These are phyloP conservation scores for Geosmithia flava DNA, from an alignment of 2,329 filamentous ascomycete species.

Conservation along the genomic window DNA sequence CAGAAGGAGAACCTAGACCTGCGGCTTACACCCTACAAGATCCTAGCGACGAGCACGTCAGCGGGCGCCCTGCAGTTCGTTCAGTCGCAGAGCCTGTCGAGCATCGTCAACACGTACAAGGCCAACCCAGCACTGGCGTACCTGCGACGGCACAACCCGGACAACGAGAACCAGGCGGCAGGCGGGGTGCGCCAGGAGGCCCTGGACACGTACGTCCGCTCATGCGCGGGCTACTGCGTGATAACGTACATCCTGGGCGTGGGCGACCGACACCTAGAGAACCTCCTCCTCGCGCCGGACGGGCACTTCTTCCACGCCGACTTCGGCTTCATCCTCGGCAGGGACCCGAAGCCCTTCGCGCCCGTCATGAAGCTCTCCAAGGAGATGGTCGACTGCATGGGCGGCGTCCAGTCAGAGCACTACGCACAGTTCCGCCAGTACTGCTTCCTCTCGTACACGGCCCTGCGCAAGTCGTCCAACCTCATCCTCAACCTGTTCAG, in stretches of 20 bases:
- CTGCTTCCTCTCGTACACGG: slow-evolving; percentile 88
- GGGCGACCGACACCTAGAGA: slow-evolving; percentile 90
- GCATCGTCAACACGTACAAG: slow-evolving; percentile 73
- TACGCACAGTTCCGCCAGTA: slow-evolving; percentile 90
- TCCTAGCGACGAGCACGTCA: slow-evolving; percentile 80
- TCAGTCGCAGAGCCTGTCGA: slow-evolving; percentile 71
- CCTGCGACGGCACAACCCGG: slow-evolving; percentile 79
- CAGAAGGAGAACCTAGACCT: slow-evolving; percentile 94
- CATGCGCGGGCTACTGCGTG: slow-evolving; percentile 94
- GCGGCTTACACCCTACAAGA: slow-evolving; percentile 90
- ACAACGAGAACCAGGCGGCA: slow-evolving; percentile 52
- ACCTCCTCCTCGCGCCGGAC: slow-evolving; percentile 78
- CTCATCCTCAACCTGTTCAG: slow-evolving; percentile 92
- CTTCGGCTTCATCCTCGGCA: slow-evolving; percentile 94
- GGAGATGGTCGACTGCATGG: slow-evolving; percentile 99
- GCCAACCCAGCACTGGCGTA: slow-evolving; percentile 65
- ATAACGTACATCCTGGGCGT: slow-evolving; percentile 97
- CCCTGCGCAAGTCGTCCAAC: slow-evolving; percentile 78
- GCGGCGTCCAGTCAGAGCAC: slow-evolving; percentile 66
- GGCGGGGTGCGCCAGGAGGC: slow-evolving; percentile 83
- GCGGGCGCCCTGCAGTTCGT: slow-evolving; percentile 93
- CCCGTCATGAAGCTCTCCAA: slow-evolving; percentile 94
- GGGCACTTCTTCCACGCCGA: slow-evolving; percentile 97
- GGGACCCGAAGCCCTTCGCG: slow-evolving; percentile 94
- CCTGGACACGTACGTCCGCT: slow-evolving; percentile 91